Percentiles rank a stretch among this genome's conserved stretches.
These are phyloP conservation scores for Dalbergia oliveri DNA, from an alignment of 306 rosid genomes.

Conservation along the genomic window DNA sequence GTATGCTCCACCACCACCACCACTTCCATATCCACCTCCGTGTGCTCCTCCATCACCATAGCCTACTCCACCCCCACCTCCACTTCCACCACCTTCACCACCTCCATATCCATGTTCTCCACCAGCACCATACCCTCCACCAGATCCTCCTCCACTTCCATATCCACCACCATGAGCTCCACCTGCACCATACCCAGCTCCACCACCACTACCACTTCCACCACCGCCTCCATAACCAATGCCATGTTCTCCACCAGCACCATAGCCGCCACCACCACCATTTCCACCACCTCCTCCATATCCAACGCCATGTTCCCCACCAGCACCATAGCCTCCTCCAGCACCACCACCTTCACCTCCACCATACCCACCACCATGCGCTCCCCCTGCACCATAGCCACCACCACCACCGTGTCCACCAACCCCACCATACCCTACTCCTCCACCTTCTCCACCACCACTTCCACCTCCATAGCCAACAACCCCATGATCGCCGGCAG, in stretches of 20 bases:
- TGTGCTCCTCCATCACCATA: conserved; percentile 50
- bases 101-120: conserved; percentile 12
- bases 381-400: conserved; percentile 52
- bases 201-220: conserved; percentile 54
- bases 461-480: conserved; percentile 22
- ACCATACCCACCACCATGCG: conserved; percentile 30
- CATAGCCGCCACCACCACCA: conserved; percentile 49
- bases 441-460: conserved; percentile 31
- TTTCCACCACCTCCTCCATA: conserved; percentile 50
- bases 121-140: conserved; percentile 41
- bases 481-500: conserved; percentile 1
- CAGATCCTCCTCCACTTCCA: conserved; percentile 46
- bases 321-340: conserved; percentile 42
- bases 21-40: conserved; percentile 50
- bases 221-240: conserved; percentile 44
- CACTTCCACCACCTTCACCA: conserved; percentile 47
- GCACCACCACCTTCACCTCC: conserved; percentile 46
- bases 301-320: conserved; percentile 40
- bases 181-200: conserved; percentile 45
- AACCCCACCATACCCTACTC: conserved; percentile 45
- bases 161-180: conserved; percentile 43
- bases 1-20: conserved; percentile 54
- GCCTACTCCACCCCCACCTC: conserved; percentile 45
- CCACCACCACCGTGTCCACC: conserved; percentile 43
- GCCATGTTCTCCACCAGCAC: conserved; percentile 39